Conservation (phyloP, 768 basidiomycete species). For the Lepiota venenata region DNA sequence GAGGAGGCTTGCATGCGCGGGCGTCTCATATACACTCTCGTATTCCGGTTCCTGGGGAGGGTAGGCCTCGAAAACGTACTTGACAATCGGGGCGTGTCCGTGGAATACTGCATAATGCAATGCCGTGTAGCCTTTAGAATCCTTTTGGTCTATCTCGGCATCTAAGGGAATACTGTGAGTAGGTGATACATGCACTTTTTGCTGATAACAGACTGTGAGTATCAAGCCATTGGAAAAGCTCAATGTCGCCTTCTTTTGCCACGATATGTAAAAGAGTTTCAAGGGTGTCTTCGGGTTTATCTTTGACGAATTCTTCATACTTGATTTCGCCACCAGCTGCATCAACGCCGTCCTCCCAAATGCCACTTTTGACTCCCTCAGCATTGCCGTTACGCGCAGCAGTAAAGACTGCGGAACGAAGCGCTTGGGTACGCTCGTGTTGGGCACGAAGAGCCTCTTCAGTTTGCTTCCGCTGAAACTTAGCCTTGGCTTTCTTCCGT, state of each 20-base stretch:
- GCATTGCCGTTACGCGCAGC: conserved; percentile 57
- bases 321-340: conserved; percentile 70
- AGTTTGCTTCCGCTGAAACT: conserved; percentile 44
- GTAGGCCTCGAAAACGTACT: conserved; percentile 60
- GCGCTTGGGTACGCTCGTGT: conserved; percentile 47
- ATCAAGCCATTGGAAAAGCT: conserved; percentile 67
- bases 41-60: conserved; percentile 52
- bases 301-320: conserved; percentile 47
- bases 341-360: conserved; percentile 71
- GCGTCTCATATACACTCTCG: conserved; percentile 42
- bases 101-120: conserved; percentile 61
- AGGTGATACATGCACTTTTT: conserved; percentile 9
- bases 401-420: conserved; percentile 60
- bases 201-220: conserved; percentile 52
- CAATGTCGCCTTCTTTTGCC: conserved; percentile 47
- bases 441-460: conserved; percentile 45
- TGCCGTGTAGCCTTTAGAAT: conserved; percentile 53
- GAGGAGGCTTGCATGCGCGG: conserved; percentile 42
- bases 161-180: conserved; percentile 35
- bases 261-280: conserved; percentile 75
- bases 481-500: conserved; percentile 54
- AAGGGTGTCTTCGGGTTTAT: conserved; percentile 45
- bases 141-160: conserved; percentile 70
- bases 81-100: conserved; percentile 50
- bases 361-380: conserved; percentile 54